Evolutionary conservation across 2,329 filamentous ascomycete genomes (phyloP).

Genomic region (Cladophialophora bantiana): DNA sequence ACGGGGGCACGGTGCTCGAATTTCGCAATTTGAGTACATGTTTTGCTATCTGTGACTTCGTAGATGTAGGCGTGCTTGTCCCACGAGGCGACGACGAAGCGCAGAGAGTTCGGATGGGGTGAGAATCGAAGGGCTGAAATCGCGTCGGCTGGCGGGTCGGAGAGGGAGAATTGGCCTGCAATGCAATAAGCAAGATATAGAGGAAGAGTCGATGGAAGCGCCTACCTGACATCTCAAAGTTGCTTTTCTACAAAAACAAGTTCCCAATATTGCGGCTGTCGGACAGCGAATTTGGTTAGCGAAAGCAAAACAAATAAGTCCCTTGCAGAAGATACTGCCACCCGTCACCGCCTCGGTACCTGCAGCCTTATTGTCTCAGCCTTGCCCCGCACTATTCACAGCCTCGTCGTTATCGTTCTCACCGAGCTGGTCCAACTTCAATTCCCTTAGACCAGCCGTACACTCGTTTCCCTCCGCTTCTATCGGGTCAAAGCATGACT

Average conservation of each 20-base stretch:
- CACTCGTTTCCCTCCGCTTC: not conserved
- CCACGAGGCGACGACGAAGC: slow-evolving; percentile 92
- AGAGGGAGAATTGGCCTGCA: slow-evolving; percentile 79
- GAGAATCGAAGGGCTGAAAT: slow-evolving; percentile 89
- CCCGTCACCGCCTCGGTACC: slow-evolving; percentile 18
- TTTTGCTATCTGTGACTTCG: slow-evolving; percentile 73
- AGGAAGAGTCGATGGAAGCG: not conserved
- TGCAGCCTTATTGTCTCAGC: slow-evolving; percentile 13
- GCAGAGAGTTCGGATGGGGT: slow-evolving; percentile 73
- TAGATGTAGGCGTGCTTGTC: slow-evolving; percentile 92
- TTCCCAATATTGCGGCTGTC: not conserved
- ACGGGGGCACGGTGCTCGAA: slow-evolving; percentile 85
- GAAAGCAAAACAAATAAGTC: slow-evolving; percentile 16
- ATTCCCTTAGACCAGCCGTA: no score
- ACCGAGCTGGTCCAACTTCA: not conserved
- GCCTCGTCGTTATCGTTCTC: not conserved
- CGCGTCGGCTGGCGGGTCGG: slow-evolving; percentile 81
- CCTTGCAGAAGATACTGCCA: slow-evolving; percentile 13
- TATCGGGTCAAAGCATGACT: not conserved
- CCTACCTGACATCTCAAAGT: slow-evolving; percentile 27
- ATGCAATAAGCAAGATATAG: not conserved
- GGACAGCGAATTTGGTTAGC: not conserved
- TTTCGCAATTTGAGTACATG: slow-evolving; percentile 35
- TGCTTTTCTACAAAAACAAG: not conserved
- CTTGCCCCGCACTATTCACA: slow-evolving; percentile 11